phyloP scores from a whole-genome alignment of 352 stramenopile genomes.

The Pythium phragmiticola region DNA sequence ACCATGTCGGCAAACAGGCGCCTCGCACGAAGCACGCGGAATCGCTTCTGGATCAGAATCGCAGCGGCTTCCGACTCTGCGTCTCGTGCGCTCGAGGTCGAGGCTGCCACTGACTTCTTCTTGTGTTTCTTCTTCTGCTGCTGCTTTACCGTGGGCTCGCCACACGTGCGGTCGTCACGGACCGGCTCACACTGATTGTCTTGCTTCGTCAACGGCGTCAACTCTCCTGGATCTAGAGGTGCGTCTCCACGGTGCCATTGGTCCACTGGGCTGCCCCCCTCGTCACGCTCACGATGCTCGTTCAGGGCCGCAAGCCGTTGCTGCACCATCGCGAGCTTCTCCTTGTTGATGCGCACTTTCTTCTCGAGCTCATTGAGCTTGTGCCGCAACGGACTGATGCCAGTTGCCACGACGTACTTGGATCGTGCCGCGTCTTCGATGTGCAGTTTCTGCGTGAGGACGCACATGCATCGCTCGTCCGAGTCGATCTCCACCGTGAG shows the following conservation, averaged over 20 bases:
- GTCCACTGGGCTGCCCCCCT: background rate
- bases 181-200: background rate
- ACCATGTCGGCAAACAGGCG: constrained; percentile 29
- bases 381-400: constrained; percentile 24
- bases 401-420: constrained; percentile 13
- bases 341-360: constrained; percentile 41
- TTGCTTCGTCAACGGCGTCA: background rate
- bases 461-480: constrained; percentile 33
- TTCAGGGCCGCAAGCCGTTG: constrained; percentile 30
- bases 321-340: constrained; percentile 36
- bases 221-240: background rate
- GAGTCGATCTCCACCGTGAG: constrained; percentile 40
- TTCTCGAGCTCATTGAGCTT: constrained; percentile 32
- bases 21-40: constrained; percentile 31
- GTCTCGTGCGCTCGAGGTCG: background rate
- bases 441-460: constrained; percentile 30
- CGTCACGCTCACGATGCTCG: constrained; percentile 3
- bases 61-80: constrained; percentile 8
- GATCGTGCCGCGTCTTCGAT: constrained; percentile 15
- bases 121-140: constrained; percentile 3
- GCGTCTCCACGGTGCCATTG: background rate
- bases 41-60: constrained; percentile 32
- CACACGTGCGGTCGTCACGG: background rate
- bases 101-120: background rate
- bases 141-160: background rate